Percentiles rank a stretch among this genome's conserved stretches.
Conservation (phyloP, 805 yeast species). For the Wickerhamiella sergipiensis region DNA sequence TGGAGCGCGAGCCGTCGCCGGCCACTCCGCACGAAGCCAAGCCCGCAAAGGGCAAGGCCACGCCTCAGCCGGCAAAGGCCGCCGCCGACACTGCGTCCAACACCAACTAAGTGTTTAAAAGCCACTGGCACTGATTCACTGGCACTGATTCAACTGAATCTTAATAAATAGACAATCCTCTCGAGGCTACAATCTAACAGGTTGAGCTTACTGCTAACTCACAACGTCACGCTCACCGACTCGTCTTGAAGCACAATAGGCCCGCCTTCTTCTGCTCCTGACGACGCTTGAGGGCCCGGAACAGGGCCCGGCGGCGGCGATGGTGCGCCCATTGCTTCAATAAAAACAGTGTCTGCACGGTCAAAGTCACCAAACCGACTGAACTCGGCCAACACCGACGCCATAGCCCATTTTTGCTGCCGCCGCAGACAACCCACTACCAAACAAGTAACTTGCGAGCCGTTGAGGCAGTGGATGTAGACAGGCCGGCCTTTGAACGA, state of each 20-base stretch:
- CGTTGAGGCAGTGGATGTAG: constrained; percentile 78
- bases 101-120: no score
- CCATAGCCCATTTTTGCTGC: constrained; percentile 75
- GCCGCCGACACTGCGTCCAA: no score
- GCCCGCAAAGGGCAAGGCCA: not conserved
- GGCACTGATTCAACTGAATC: not conserved
- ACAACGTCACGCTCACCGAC: no score
- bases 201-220: no score
- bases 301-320: no score
- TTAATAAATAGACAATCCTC: not conserved
- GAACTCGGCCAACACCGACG: constrained; percentile 78
- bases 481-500: constrained; percentile 52
- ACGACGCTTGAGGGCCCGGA: no score
- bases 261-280: no score
- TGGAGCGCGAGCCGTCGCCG: not conserved
- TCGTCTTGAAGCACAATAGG: no score
- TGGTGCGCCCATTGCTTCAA: constrained; percentile 37
- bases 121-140: no score
- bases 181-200: no score
- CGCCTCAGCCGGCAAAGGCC: no score
- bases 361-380: constrained; percentile 64
- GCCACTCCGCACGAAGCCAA: not conserved
- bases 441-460: constrained; percentile 74
- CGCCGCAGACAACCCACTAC: constrained; percentile 78
- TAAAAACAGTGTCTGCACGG: constrained; percentile 69